Evolutionary conservation across 441 rosid genomes (phyloP).

Genomic region (Pelargonium exstipulatum): DNA sequence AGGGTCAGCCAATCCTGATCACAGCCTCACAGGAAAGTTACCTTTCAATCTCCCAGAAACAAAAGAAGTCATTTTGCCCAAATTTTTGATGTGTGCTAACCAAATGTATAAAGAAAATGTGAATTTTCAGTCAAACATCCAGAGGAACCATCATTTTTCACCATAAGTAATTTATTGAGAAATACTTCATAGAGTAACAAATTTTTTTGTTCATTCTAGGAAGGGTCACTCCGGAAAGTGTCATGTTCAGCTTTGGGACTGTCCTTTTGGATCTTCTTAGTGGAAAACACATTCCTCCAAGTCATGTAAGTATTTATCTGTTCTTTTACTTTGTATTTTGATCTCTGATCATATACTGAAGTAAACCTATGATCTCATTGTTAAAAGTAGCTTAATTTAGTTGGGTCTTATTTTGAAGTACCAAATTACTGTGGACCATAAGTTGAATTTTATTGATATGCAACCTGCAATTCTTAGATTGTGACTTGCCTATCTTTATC

Average conservation of each 20-base stretch:
- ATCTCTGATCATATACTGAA: background rate
- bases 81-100: background rate
- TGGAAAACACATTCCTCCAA: slow-evolving; percentile 30
- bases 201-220: slow-evolving; percentile 27
- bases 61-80: background rate
- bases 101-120: background rate
- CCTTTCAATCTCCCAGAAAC: background rate
- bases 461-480: background rate
- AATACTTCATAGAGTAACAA: background rate
- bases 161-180: background rate
- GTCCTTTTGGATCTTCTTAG: slow-evolving; percentile 49
- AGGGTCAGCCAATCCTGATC: no score
- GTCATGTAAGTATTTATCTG: slow-evolving; percentile 33
- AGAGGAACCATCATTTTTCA: background rate
- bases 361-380: background rate
- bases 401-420: background rate
- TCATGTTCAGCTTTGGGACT: slow-evolving; percentile 71
- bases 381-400: background rate
- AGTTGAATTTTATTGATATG: background rate
- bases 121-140: background rate
- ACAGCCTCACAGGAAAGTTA: background rate
- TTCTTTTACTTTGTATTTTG: background rate
- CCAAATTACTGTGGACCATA: background rate
- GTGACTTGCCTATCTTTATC: background rate
- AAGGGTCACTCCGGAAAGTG: slow-evolving; percentile 72